Percentiles rank a stretch among this genome's conserved stretches.
These are phyloP conservation scores for Metarhizium humberi DNA, from an alignment of 2,329 filamentous ascomycete species.

Conservation along the genomic window DNA sequence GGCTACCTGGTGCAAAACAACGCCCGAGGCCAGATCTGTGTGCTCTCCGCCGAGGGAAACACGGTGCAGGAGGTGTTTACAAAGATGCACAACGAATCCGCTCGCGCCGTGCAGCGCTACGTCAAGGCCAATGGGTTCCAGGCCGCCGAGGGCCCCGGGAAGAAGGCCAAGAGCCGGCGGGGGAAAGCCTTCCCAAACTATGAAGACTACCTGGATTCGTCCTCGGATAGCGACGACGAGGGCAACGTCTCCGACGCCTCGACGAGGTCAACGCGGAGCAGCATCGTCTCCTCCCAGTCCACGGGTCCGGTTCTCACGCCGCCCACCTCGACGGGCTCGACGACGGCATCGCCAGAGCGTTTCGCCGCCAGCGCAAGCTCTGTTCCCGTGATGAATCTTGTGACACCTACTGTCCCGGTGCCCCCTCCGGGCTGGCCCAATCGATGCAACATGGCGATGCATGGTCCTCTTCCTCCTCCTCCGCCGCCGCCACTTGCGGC, in stretches of 20 bases:
- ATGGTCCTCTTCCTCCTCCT: neutral
- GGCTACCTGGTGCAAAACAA: conserved; percentile 17
- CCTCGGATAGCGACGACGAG: neutral
- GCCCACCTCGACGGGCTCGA: neutral
- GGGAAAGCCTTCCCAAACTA: neutral
- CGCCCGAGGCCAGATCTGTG: conserved; percentile 14
- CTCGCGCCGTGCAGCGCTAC: conserved; percentile 24
- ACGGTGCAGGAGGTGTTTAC: conserved; percentile 22
- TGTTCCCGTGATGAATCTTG: neutral
- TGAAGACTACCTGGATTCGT: neutral
- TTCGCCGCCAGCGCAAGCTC: neutral
- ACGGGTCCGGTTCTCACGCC: neutral
- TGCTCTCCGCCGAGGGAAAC: conserved; percentile 12
- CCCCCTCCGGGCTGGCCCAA: neutral
- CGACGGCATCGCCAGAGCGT: no score
- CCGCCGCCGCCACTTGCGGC: no score
- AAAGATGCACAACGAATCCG: conserved; percentile 27
- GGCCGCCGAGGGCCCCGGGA: conserved; percentile 6
- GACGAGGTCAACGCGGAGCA: neutral
- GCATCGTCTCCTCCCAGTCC: neutral
- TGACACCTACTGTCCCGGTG: neutral
- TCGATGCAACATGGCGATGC: neutral
- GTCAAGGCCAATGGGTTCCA: conserved; percentile 25
- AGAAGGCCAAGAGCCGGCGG: neutral
- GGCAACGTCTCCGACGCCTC: neutral